Percentiles rank a stretch among this genome's conserved stretches.
These are phyloP conservation scores for Hypocrella siamensis DNA, from an alignment of 2,329 filamentous ascomycete species.

Conservation along the genomic window DNA sequence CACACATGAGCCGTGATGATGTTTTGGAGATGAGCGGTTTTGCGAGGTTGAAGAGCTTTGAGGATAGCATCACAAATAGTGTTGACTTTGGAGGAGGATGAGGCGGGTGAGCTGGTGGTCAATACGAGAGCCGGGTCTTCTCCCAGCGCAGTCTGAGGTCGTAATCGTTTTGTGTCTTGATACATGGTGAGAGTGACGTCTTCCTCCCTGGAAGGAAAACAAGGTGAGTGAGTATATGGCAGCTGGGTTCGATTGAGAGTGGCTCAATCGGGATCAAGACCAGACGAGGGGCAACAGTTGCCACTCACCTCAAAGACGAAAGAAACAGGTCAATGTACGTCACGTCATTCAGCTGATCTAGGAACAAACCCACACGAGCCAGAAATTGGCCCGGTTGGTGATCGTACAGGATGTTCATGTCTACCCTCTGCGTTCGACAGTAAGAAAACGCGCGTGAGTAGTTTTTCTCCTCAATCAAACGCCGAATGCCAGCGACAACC, in stretches of 20 bases:
- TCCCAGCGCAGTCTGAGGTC: conserved; percentile 5
- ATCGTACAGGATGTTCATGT: conserved; percentile 95
- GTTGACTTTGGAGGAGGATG: conserved; percentile 53
- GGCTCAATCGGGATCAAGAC: no score
- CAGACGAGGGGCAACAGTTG: background rate
- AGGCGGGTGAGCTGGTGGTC: conserved; percentile 5
- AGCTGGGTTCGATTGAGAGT: no score
- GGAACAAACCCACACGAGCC: conserved; percentile 55
- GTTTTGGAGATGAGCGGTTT: conserved; percentile 62
- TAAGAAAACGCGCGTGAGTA: conserved; percentile 75
- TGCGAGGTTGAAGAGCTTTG: conserved; percentile 43
- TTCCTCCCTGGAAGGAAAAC: no score
- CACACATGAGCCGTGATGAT: conserved; percentile 90
- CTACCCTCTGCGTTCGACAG: conserved; percentile 84
- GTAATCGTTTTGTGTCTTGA: conserved; percentile 54
- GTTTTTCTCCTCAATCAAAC: conserved; percentile 62
- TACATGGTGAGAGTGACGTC: conserved; percentile 92
- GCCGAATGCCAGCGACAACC: conserved; percentile 78
- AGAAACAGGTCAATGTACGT: conserved; percentile 83
- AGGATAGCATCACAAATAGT: conserved; percentile 76
- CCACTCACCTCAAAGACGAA: conserved; percentile 57
- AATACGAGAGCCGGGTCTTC: conserved; percentile 5
- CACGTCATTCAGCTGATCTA: conserved; percentile 69
- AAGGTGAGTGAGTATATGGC: no score
- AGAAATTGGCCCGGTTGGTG: conserved; percentile 82